phyloP scores from a whole-genome alignment of 202 grass and related monocot species.

The Panicum virgatum region DNA sequence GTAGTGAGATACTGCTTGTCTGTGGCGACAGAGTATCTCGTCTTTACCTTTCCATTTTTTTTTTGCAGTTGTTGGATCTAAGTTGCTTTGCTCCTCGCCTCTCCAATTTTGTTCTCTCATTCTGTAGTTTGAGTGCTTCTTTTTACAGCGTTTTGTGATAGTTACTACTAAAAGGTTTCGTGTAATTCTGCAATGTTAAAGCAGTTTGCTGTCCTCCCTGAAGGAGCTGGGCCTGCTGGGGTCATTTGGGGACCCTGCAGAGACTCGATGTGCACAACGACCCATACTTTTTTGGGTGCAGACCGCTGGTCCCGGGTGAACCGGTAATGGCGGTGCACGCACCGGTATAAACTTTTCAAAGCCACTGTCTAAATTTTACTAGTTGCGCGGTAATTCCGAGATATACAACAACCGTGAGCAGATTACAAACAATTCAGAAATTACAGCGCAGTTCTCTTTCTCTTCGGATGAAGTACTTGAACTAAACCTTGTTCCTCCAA shows the following conservation, averaged over 20 bases:
- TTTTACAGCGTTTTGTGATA: neutral
- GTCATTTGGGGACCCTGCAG: neutral
- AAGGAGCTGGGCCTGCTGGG: neutral
- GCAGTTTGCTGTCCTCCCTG: neutral
- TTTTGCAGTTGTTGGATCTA: constrained; percentile 23
- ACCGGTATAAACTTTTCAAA: too few relatives aligned
- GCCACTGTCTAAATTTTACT: neutral
- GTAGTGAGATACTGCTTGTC: constrained; percentile 21
- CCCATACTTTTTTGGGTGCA: neutral
- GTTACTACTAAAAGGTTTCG: neutral
- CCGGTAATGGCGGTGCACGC: too few relatives aligned
- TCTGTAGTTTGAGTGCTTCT: neutral
- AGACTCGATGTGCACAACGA: neutral
- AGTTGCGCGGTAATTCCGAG: too few relatives aligned
- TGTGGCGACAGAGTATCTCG: neutral
- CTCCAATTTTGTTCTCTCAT: neutral
- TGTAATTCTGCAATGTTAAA: neutral
- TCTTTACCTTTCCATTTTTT: neutral
- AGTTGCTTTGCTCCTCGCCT: too few relatives aligned
- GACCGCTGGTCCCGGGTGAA: too few relatives aligned
- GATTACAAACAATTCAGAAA: neutral
- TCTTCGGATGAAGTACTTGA: neutral
- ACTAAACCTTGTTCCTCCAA: too few relatives aligned
- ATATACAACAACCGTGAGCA: neutral
- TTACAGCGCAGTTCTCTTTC: neutral